phyloP scores from a whole-genome alignment of 768 basidiomycete genomes.

The Cystobasidium onofrii region DNA sequence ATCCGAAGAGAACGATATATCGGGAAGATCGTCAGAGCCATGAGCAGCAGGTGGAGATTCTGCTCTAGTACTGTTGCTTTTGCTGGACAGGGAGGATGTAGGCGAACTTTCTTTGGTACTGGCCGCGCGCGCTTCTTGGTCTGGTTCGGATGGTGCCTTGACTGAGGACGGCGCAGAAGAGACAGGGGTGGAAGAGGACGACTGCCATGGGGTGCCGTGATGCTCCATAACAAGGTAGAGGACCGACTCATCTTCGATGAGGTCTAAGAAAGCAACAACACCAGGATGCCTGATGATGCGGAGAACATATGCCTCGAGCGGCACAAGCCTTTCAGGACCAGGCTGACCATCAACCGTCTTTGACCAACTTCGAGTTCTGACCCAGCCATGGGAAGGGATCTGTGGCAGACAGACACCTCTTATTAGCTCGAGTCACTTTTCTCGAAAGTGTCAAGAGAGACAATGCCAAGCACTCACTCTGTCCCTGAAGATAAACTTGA shows the following conservation, averaged over 20 bases:
- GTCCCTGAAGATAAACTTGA: slow-evolving; percentile 87
- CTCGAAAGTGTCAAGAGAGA: too few relatives aligned
- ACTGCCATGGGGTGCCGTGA: slow-evolving; percentile 78
- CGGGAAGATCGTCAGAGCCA: slow-evolving; percentile 20
- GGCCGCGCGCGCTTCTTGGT: not conserved
- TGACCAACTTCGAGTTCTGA: slow-evolving; percentile 32
- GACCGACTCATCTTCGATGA: slow-evolving; percentile 73
- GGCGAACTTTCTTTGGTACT: not conserved
- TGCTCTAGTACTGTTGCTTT: not conserved
- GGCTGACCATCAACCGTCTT: slow-evolving; percentile 30
- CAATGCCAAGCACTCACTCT: slow-evolving; percentile 50
- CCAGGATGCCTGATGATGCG: slow-evolving; percentile 63
- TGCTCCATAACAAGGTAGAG: slow-evolving; percentile 77
- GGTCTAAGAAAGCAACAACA: slow-evolving; percentile 71
- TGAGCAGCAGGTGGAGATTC: not conserved
- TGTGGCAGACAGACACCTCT: not conserved
- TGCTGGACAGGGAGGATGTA: not conserved
- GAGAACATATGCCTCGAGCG: slow-evolving; percentile 73
- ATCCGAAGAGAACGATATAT: slow-evolving; percentile 25
- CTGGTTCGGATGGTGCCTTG: not conserved
- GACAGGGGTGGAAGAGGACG: not conserved
- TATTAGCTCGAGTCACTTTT: too few relatives aligned
- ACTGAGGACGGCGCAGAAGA: not conserved
- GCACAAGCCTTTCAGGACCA: slow-evolving; percentile 48
- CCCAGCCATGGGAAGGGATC: slow-evolving; percentile 27